Evolutionary conservation across 192 early-diverging fungal species (phyloP).

Genomic region (Entophlyctis helioformis): DNA sequence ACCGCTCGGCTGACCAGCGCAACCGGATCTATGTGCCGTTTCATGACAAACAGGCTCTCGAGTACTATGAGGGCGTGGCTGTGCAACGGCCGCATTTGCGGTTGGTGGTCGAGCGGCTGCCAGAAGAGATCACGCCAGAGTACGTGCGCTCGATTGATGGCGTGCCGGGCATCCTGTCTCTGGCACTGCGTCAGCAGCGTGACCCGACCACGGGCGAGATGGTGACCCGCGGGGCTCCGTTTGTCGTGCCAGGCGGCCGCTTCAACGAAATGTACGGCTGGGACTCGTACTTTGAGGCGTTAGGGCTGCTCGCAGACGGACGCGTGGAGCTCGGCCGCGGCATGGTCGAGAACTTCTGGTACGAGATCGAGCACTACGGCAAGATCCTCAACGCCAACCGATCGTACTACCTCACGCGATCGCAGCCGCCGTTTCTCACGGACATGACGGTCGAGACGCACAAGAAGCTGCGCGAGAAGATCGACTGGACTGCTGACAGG

Average conservation of each 20-base stretch:
- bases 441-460: constrained; percentile 88
- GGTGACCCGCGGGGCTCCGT: constrained; percentile 54
- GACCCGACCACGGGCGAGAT: constrained; percentile 12
- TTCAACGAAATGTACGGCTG: constrained; percentile 99
- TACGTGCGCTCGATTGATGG: constrained; percentile 90
- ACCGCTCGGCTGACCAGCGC: constrained; percentile 56
- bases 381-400: constrained; percentile 99
- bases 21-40: constrained; percentile 89
- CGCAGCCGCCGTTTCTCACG: constrained; percentile 96
- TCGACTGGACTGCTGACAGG: constrained; percentile 7
- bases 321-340: constrained; percentile 74
- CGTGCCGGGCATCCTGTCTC: constrained; percentile 77
- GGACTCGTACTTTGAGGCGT: constrained; percentile 87
- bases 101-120: constrained; percentile 70
- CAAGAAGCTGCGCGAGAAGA: constrained; percentile 35
- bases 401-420: constrained; percentile 89
- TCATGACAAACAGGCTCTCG: constrained; percentile 57
- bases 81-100: constrained; percentile 51
- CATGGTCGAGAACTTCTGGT: constrained; percentile 97
- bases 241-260: constrained; percentile 94
- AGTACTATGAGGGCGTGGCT: constrained; percentile 71
- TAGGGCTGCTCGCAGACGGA: constrained; percentile 80
- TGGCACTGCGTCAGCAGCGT: constrained; percentile 44
- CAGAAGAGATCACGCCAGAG: constrained; percentile 70
- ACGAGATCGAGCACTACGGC: constrained; percentile 95